Percentiles rank a stretch among this genome's conserved stretches.
phyloP scores from a whole-genome alignment of 495 filamentous ascomycete species.

The Poronia punctata region DNA sequence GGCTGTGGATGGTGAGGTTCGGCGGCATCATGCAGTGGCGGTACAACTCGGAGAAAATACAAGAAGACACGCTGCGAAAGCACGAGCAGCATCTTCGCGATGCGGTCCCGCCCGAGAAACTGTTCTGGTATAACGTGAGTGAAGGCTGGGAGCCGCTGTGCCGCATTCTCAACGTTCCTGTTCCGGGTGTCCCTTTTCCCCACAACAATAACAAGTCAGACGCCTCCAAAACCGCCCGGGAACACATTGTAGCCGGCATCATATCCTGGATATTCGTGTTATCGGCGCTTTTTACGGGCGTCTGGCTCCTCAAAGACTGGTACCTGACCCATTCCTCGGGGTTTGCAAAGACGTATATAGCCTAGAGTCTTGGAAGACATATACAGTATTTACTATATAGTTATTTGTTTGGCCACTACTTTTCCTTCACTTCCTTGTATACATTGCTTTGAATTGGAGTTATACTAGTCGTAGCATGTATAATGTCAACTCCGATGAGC shows the following conservation, averaged over 20 bases:
- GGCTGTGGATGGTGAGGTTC: constrained; percentile 23
- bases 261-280: constrained; percentile 22
- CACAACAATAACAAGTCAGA: constrained; percentile 27
- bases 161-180: constrained; percentile 28
- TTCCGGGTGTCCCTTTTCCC: constrained; percentile 32
- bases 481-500: no score
- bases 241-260: constrained; percentile 17
- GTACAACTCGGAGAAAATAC: constrained; percentile 23
- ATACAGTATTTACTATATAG: no score
- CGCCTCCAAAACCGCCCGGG: constrained; percentile 18
- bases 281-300: constrained; percentile 14
- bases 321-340: constrained; percentile 7
- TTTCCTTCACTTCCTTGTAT: no score
- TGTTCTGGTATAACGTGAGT: constrained; percentile 39
- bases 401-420: no score
- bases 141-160: constrained; percentile 38
- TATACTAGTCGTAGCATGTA: no score
- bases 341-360: constrained; percentile 1
- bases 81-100: constrained; percentile 31
- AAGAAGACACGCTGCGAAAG: constrained; percentile 22
- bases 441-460: no score
- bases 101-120: constrained; percentile 29
- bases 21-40: constrained; percentile 24
- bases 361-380: constrained; percentile 1
- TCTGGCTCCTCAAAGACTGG: constrained; percentile 16